A percentile compares a stretch with the other conserved stretches of the same genome.
Conservation (phyloP, 306 rosid species). For the Acacia acuminata region DNA sequence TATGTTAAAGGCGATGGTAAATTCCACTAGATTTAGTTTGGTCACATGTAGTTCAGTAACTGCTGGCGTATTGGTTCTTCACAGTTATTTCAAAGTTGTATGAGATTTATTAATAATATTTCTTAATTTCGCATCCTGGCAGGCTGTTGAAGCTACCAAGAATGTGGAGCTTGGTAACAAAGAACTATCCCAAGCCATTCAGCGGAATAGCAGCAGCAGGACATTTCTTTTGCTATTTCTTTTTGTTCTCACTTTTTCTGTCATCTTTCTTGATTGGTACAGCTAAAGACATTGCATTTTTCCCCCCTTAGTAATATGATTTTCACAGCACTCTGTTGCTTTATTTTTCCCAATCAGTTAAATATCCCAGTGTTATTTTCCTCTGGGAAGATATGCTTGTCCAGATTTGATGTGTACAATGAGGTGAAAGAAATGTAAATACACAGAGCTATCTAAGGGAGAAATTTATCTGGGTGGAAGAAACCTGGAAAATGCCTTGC, state of each 20-base stretch:
- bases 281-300: slow-evolving; percentile 43
- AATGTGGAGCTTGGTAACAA: slow-evolving; percentile 94
- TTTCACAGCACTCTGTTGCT: background rate
- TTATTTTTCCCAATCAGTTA: slow-evolving; percentile 3
- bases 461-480: background rate
- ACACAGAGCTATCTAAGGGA: background rate
- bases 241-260: slow-evolving; percentile 79
- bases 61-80: background rate
- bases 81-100: background rate
- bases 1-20: no score
- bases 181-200: slow-evolving; percentile 88
- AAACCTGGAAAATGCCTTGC: background rate
- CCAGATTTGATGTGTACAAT: slow-evolving; percentile 1
- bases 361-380: slow-evolving; percentile 10
- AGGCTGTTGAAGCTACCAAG: slow-evolving; percentile 96
- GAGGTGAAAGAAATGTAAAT: background rate
- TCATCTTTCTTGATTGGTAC: slow-evolving; percentile 95
- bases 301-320: background rate
- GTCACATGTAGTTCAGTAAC: background rate
- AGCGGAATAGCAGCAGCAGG: slow-evolving; percentile 85
- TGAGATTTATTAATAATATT: slow-evolving; percentile 7
- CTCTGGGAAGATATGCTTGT: slow-evolving; percentile 15
- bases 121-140: slow-evolving; percentile 27
- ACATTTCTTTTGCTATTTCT: slow-evolving; percentile 88
- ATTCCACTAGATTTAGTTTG: no score